phyloP scores from a whole-genome alignment of 306 rosid genomes.

The Dryas alaskensis region DNA sequence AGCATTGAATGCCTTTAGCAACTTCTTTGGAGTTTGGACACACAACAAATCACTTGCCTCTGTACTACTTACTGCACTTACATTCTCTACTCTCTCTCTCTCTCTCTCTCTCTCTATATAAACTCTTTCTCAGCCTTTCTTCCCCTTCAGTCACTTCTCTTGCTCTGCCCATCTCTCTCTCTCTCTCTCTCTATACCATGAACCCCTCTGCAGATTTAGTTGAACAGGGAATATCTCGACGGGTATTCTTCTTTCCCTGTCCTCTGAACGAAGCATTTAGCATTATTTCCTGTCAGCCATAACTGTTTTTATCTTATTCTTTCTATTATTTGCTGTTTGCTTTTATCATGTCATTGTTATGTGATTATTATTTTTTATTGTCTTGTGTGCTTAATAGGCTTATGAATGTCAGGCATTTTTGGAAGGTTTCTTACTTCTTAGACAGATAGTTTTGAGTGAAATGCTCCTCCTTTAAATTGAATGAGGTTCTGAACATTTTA shows the following conservation, averaged over 20 bases:
- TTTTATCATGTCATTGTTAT: background rate
- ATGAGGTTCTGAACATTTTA: constrained; percentile 10
- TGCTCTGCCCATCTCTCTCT: constrained; percentile 8
- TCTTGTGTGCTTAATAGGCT: background rate
- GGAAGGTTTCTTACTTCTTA: background rate
- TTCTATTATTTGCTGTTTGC: background rate
- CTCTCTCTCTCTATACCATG: constrained; percentile 37
- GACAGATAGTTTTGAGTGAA: background rate
- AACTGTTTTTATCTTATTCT: background rate
- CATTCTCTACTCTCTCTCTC: background rate
- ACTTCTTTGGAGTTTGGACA: constrained; percentile 9
- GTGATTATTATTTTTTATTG: background rate
- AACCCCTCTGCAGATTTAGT: constrained; percentile 59
- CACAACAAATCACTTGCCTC: background rate
- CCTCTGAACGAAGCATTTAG: constrained; percentile 12
- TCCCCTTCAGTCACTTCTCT: constrained; percentile 19
- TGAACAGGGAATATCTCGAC: constrained; percentile 57
- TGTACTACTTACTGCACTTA: background rate
- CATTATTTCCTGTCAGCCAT: background rate
- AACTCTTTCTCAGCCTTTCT: constrained; percentile 37
- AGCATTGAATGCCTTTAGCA: background rate
- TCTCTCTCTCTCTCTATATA: constrained; percentile 29
- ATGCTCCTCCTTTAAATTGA: constrained; percentile 6
- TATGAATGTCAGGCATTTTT: constrained; percentile 8
- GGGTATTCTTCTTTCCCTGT: constrained; percentile 36